Base-by-base conservation (phyloP, 2,329 filamentous ascomycete species). In the Neofusicoccum umdonicola region DNA sequence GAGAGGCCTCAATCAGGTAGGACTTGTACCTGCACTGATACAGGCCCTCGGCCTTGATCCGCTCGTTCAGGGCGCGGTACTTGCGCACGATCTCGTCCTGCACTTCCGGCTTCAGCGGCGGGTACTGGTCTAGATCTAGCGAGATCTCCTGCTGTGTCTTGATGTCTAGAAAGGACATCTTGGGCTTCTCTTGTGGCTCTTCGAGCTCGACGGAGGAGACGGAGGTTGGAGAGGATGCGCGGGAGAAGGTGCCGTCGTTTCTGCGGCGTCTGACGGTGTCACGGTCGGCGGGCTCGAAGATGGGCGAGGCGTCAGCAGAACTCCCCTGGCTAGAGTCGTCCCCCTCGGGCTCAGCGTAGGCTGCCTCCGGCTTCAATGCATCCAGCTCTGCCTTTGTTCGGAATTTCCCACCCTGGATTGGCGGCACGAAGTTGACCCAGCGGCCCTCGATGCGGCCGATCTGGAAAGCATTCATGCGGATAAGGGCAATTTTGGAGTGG, bases 401-500 rank as follows among this genome's bases (percentile, higher is more conserved):
- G 77, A 93, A 96, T 65, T 84, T 83, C 47, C 94, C 94, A 65
- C 93, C 93, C 77, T 98, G 94, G 61, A 98, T 94, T 0, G 95
- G 94, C 4, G 95, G 93, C 6, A 91, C 72, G 74, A 97, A 96
- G 77, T 97, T 97, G 67, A 82, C 81, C 95, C 95, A 99, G 67
- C 81, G 82, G 35, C 92, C 91, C 73, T 95, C 85, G 65, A 96
- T 87, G 68, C 84, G 85, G 50, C 95, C 95, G 71, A 98, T 92
- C 68, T 91, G 88, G 75, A 93, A 98, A 68, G 85, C 86, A 66
- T 86, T 79, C 92, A 97, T 97, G 70, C 87, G 86, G 65, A 87
- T 77, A 70, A 87, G 87, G 15, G 95, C 89, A 73, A 93, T 90
- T 47, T 81, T 70, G 0, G 94, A 97, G 77, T 99, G 95, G 37